Evolutionary conservation across 2,329 filamentous ascomycete genomes (phyloP), one percentile per base, ranked within the genome.

Genomic region (Dothidotthia symphoricarpi): DNA sequence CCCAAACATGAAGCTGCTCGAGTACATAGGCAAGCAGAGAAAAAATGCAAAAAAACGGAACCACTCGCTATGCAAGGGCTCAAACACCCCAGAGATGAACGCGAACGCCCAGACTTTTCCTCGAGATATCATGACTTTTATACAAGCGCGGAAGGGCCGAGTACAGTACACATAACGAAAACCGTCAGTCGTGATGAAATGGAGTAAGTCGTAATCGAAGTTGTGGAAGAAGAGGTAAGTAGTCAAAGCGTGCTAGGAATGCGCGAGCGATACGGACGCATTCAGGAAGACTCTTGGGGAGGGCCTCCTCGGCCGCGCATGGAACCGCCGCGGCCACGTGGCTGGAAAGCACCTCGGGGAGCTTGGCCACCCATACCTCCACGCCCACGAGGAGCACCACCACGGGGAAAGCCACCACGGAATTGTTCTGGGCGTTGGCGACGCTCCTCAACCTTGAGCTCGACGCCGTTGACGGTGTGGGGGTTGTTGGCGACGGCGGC

Each of bases 401-500:
- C 55, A 58, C 71, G 53, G 59, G 65, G 39, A 55, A 64, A 57
- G 49, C 55, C 58, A 53, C 66, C 34, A 54, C 60, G 47, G 57
- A 63, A 51, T 46, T 59, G 47, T 48, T 62, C 55, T 11, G 69
- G 64, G 39, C 68, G 67, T 28, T 85, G 81, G 51, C 88, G 88
- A 48, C 93, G 89, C 65, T 91, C 87, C 72, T 97, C 93, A 39
- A 98, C 86, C 46, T 81, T 76, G 56, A 98, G 85, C 59, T 81
- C 83, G 68, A 95, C 85, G 53, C 82, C 85, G 56, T 85, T 87
- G 48, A 98, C 80, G 29, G 79, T 78, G 71, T 95, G 88, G 24
- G 91, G 91, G 72, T 94, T 97, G 54, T 84, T 85, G 45, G 80
- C 80, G 25, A 88, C 77, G 28, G 93, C 93, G 47, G 86, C 85